Conservation (phyloP, 2,329 filamentous ascomycete species). For the Paecilomyces dactylethromorphus region DNA sequence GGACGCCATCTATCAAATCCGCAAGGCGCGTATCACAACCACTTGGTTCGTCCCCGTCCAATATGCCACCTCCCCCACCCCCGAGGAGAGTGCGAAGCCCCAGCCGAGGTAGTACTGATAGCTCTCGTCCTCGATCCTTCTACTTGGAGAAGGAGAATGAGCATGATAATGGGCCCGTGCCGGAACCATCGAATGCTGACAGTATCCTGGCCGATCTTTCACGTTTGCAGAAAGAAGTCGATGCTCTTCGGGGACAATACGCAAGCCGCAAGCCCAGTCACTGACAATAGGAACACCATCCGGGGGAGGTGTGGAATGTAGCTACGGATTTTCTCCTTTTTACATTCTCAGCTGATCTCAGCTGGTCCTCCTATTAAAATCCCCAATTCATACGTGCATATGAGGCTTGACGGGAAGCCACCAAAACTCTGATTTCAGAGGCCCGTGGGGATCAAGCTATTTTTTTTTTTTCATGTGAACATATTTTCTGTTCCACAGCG, state of each 20-base stretch:
- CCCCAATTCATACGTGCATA: neutral
- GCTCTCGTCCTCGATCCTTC: slow-evolving; percentile 10
- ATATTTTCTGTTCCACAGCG: neutral
- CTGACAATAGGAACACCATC: slow-evolving; percentile 6
- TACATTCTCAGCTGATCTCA: neutral
- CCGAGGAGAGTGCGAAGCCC: slow-evolving; percentile 41
- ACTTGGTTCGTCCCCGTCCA: slow-evolving; percentile 15
- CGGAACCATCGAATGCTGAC: slow-evolving; percentile 36
- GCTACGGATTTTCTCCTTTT: neutral
- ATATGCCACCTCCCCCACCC: slow-evolving; percentile 39
- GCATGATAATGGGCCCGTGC: slow-evolving; percentile 15
- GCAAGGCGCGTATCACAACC: slow-evolving; percentile 20
- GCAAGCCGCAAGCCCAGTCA: slow-evolving; percentile 25
- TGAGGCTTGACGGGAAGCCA: neutral
- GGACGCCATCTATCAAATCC: slow-evolving; percentile 17
- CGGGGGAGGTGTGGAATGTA: neutral
- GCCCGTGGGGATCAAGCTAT: neutral
- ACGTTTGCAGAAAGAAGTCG: slow-evolving; percentile 68
- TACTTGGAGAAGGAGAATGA: slow-evolving; percentile 14
- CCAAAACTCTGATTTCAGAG: neutral
- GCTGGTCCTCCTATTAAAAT: neutral
- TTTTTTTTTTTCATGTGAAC: neutral
- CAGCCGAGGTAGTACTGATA: slow-evolving; percentile 31
- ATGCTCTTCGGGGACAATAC: slow-evolving; percentile 45
- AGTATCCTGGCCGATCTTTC: slow-evolving; percentile 68